These are phyloP conservation scores for Colletotrichum salicis DNA, from an alignment of 2,329 filamentous ascomycete genomes.

Conservation along the genomic window DNA sequence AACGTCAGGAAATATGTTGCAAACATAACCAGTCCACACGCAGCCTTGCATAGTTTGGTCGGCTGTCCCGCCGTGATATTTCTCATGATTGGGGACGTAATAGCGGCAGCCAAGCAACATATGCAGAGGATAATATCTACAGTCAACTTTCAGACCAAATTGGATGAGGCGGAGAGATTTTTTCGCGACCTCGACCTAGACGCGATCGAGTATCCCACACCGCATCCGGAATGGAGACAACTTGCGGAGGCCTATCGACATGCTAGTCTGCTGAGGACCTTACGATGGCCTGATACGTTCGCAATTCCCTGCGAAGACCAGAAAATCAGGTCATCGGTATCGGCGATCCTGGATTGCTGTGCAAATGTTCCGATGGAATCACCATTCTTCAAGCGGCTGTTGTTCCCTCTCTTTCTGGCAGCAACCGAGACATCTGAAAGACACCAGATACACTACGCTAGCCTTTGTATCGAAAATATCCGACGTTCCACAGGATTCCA, in stretches of 20 bases:
- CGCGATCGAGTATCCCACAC: slow-evolving; percentile 40
- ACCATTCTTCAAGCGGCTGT: slow-evolving; percentile 41
- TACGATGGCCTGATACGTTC: slow-evolving; percentile 42
- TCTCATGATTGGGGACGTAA: slow-evolving; percentile 39
- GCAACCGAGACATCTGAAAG: slow-evolving; percentile 39
- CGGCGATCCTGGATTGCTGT: slow-evolving; percentile 40
- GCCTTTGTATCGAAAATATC: slow-evolving; percentile 40
- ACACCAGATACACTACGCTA: slow-evolving; percentile 42
- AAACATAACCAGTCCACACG: slow-evolving; percentile 36
- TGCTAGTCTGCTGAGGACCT: slow-evolving; percentile 42
- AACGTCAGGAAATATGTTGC: slow-evolving; percentile 40
- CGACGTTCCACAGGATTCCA: slow-evolving; percentile 40
- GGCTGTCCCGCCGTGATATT: slow-evolving; percentile 43
- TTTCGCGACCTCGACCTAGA: slow-evolving; percentile 41
- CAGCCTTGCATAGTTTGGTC: slow-evolving; percentile 40
- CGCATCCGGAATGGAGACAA: slow-evolving; percentile 41
- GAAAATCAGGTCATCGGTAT: slow-evolving; percentile 37
- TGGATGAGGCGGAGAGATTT: slow-evolving; percentile 39
- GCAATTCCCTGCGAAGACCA: slow-evolving; percentile 38
- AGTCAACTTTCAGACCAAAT: slow-evolving; percentile 29
- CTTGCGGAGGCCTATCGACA: slow-evolving; percentile 44
- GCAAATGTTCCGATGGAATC: slow-evolving; percentile 38
- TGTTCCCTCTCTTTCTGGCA: slow-evolving; percentile 44
- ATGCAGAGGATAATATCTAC: slow-evolving; percentile 8
- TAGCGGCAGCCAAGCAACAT: slow-evolving; percentile 39